These are phyloP conservation scores for Candida railenensis DNA, from an alignment of 805 yeast species.

Conservation along the genomic window DNA sequence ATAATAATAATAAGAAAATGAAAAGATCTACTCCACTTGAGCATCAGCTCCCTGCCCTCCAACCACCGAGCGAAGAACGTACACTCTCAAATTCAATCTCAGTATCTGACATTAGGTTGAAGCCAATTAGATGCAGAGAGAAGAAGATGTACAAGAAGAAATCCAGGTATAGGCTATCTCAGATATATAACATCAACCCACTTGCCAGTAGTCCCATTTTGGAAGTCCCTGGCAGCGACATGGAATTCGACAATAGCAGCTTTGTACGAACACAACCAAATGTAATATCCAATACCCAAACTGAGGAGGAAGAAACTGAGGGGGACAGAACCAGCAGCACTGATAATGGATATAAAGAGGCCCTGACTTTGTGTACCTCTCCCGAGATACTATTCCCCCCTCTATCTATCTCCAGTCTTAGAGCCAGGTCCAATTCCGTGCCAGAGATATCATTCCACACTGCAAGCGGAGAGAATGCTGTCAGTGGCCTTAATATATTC, in stretches of 20 bases:
- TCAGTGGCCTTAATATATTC: slow-evolving; percentile 4
- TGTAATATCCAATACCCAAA: background rate
- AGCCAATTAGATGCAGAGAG: slow-evolving; percentile 37
- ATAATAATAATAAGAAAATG: too few relatives aligned
- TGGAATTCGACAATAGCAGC: background rate
- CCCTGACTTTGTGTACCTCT: slow-evolving; percentile 4
- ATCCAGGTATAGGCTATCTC: slow-evolving; percentile 39
- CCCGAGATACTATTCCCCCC: background rate
- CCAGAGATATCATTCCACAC: background rate
- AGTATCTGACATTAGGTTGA: slow-evolving; percentile 35
- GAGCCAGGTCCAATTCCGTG: slow-evolving; percentile 6
- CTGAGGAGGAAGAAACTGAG: background rate
- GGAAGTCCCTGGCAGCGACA: slow-evolving; percentile 3
- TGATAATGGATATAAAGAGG: background rate
- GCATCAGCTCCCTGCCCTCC: too few relatives aligned
- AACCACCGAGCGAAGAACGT: too few relatives aligned
- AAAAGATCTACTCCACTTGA: background rate
- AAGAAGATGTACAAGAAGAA: slow-evolving; percentile 38
- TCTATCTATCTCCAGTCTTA: background rate
- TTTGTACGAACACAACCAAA: too few relatives aligned
- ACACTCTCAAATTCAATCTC: slow-evolving; percentile 22
- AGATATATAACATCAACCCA: slow-evolving; percentile 38
- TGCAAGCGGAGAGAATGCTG: background rate
- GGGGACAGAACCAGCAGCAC: background rate
- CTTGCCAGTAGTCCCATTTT: slow-evolving; percentile 13